Evolutionary conservation across 164 flowering plant species (phyloP).

Genomic region (Protea cynaroides): DNA sequence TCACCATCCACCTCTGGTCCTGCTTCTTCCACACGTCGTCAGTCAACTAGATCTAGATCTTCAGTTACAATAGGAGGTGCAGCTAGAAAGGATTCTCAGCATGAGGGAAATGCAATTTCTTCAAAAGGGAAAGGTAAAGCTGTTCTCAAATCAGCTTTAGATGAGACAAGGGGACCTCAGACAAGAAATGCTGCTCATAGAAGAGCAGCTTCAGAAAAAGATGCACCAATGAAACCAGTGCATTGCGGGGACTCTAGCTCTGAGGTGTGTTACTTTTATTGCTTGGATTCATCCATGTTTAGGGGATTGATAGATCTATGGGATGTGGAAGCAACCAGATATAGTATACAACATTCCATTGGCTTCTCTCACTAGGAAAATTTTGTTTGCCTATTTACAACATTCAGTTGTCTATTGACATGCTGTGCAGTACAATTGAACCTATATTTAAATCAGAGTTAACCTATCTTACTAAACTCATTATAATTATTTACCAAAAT

Average conservation of each 20-base stretch:
- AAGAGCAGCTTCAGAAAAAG: conserved; percentile 75
- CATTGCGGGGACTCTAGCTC: conserved; percentile 61
- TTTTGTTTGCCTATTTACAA: no score
- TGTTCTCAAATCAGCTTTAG: conserved; percentile 68
- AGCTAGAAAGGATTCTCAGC: conserved; percentile 47
- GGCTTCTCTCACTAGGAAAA: no score
- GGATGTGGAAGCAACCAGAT: no score
- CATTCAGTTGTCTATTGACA: no score
- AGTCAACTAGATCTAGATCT: conserved; percentile 80
- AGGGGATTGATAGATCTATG: background rate
- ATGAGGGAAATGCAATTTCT: conserved; percentile 57
- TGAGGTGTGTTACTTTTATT: conserved; percentile 44
- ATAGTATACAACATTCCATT: no score
- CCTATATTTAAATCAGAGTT: no score
- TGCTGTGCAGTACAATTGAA: no score
- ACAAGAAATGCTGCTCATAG: conserved; percentile 85
- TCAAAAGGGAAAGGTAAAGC: conserved; percentile 96
- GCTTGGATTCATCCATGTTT: background rate
- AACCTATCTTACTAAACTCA: no score
- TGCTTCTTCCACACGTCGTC: conserved; percentile 56
- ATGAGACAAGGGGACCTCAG: conserved; percentile 73
- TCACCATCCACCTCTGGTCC: conserved; percentile 68
- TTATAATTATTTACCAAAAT: no score
- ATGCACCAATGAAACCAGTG: conserved; percentile 53
- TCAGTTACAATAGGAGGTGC: conserved; percentile 61